Conservation (phyloP, 495 filamentous ascomycete species). For the Talaromyces nanjingensis region DNA sequence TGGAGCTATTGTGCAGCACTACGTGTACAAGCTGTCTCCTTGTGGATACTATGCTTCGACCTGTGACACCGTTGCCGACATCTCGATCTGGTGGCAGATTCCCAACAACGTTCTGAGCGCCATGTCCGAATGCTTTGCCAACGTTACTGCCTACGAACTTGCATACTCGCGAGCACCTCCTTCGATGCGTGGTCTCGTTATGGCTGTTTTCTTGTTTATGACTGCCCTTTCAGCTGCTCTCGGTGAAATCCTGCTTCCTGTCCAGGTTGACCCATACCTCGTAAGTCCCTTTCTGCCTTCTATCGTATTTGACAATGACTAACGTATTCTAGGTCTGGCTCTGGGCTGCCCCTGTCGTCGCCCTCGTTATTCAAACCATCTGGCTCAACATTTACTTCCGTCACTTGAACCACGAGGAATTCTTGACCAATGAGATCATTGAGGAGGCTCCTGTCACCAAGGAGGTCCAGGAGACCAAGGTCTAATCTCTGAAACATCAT, state of each 20-base stretch:
- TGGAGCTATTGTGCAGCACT: constrained; percentile 57
- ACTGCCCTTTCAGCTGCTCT: constrained; percentile 43
- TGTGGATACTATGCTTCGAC: constrained; percentile 45
- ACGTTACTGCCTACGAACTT: constrained; percentile 65
- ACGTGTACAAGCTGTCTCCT: constrained; percentile 49
- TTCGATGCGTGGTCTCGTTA: constrained; percentile 63
- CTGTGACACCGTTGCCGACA: constrained; percentile 33
- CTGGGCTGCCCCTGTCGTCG: constrained; percentile 45
- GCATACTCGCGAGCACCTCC: constrained; percentile 64
- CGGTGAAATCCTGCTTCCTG: constrained; percentile 52
- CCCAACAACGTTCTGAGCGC: constrained; percentile 47
- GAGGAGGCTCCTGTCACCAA: neutral
- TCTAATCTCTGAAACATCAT: neutral
- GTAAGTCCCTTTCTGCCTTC: neutral
- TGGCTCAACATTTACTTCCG: constrained; percentile 42
- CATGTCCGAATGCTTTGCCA: constrained; percentile 61
- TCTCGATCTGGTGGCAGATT: constrained; percentile 51
- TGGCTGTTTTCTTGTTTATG: constrained; percentile 57
- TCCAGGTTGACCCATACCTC: constrained; percentile 54
- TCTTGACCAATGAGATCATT: constrained; percentile 18
- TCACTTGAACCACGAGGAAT: constrained; percentile 37
- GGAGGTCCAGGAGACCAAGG: neutral
- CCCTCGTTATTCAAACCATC: constrained; percentile 38
- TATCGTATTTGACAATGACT: neutral
- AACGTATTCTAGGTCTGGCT: constrained; percentile 30